Evolutionary conservation across 169 alveolate species (phyloP).

Genomic region (Cryptosporidium ryanae): DNA sequence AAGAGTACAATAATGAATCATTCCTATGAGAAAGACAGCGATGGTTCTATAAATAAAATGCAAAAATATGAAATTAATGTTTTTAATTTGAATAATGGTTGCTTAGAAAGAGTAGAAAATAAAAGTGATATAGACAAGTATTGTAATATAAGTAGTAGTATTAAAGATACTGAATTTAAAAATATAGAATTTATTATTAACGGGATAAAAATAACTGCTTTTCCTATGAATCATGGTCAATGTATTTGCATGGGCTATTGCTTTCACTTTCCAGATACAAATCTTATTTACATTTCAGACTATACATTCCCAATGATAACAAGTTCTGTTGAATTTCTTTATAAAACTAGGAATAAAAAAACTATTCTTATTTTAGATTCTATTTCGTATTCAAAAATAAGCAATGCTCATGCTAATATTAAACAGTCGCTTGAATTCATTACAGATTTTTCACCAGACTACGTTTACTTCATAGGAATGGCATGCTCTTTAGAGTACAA

Average conservation of each 20-base stretch:
- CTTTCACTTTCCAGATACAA: conserved; percentile 32
- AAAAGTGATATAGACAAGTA: background rate
- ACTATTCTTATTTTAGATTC: conserved; percentile 61
- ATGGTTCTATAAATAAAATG: background rate
- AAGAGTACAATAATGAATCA: conserved; percentile 20
- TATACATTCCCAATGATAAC: conserved; percentile 58
- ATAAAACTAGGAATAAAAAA: background rate
- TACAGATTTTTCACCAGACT: conserved; percentile 47
- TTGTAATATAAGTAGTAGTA: background rate
- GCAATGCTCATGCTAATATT: conserved; percentile 66
- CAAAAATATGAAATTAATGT: conserved; percentile 51
- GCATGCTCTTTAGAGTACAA: conserved; percentile 52
- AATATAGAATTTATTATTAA: conserved; percentile 28
- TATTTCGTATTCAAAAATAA: conserved; percentile 28
- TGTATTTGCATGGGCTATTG: conserved; percentile 70
- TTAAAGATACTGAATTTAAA: background rate
- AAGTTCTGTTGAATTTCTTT: conserved; percentile 29
- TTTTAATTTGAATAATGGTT: conserved; percentile 28
- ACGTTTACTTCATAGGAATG: conserved; percentile 63
- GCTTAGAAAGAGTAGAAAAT: conserved; percentile 1
- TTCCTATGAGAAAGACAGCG: background rate
- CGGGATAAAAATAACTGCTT: conserved; percentile 32
- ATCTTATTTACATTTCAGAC: conserved; percentile 45
- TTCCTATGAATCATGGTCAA: conserved; percentile 71
- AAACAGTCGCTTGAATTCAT: conserved; percentile 24